Percentiles rank a stretch among this genome's conserved stretches.
Evolutionary conservation across 805 yeast species (phyloP).

Genomic region (Suhomyces faveliae): DNA sequence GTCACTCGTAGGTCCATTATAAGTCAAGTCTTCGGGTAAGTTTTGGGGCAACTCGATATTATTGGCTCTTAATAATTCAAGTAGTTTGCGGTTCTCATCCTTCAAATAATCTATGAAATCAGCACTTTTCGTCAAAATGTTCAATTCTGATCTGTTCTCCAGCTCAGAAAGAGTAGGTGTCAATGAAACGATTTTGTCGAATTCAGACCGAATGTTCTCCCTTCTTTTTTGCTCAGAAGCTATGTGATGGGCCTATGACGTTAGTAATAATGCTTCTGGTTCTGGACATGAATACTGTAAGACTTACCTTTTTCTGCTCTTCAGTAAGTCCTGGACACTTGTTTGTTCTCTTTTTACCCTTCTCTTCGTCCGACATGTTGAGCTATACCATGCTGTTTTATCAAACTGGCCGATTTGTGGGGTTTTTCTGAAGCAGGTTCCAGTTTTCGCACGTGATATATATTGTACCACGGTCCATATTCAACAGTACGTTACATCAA

Average conservation of each 20-base stretch:
- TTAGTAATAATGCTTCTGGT: not conserved
- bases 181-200: conserved; percentile 67
- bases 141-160: conserved; percentile 79
- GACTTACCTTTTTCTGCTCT: conserved; percentile 36
- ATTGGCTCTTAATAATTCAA: conserved; percentile 37
- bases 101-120: conserved; percentile 53
- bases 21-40: conserved; percentile 40
- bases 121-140: conserved; percentile 64
- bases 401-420: conserved; percentile 2
- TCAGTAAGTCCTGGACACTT: conserved; percentile 33
- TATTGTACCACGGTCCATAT: not conserved
- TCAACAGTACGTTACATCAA: not conserved
- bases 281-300: not conserved
- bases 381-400: not conserved
- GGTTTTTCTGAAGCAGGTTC: conserved; percentile 2
- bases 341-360: conserved; percentile 16
- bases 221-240: conserved; percentile 86
- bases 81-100: conserved; percentile 47
- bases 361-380: conserved; percentile 8
- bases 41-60: conserved; percentile 27
- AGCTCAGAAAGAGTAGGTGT: conserved; percentile 70
- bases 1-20: conserved; percentile 23
- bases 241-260: conserved; percentile 65
- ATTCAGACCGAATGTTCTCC: conserved; percentile 78
- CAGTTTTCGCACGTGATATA: not conserved